Conservation (phyloP, 1,284 basidiomycete genomes). For the Neolentinus lepideus region DNA sequence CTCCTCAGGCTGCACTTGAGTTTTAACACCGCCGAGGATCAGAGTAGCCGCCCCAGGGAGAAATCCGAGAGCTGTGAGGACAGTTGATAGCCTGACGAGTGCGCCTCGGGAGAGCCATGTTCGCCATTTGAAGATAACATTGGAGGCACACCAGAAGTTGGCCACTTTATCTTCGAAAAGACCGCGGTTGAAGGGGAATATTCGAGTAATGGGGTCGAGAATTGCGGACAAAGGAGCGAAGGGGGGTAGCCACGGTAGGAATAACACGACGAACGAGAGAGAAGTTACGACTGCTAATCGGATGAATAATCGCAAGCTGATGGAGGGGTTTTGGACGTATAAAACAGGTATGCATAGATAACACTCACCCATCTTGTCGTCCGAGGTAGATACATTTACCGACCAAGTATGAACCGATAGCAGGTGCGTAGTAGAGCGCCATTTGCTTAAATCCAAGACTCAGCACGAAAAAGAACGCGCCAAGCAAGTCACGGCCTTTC, state of each 20-base stretch:
- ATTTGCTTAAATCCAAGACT: constrained; percentile 94
- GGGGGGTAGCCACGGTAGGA: constrained; percentile 68
- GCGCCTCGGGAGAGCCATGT: constrained; percentile 36
- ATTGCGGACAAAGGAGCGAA: constrained; percentile 43
- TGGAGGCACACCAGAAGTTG: constrained; percentile 93
- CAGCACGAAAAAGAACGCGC: constrained; percentile 76
- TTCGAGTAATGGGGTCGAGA: constrained; percentile 66
- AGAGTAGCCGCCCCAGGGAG: constrained; percentile 53
- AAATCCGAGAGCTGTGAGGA: constrained; percentile 58
- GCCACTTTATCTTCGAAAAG: constrained; percentile 96
- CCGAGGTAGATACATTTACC: constrained; percentile 78
- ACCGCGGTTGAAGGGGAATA: constrained; percentile 87
- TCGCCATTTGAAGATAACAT: constrained; percentile 83
- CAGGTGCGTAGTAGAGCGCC: constrained; percentile 91
- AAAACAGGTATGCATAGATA: neutral
- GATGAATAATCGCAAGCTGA: constrained; percentile 57
- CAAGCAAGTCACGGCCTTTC: constrained; percentile 60
- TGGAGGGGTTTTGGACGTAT: constrained; percentile 3
- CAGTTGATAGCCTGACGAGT: constrained; percentile 52
- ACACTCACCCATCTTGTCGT: constrained; percentile 54
- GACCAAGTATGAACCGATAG: constrained; percentile 77
- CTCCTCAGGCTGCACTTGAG: constrained; percentile 14
- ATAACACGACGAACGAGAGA: constrained; percentile 60
- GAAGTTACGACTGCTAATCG: constrained; percentile 57
- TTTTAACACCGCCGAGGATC: constrained; percentile 39